phyloP scores from a whole-genome alignment of 2,329 filamentous ascomycete species.

The Cladophialophora bantiana region DNA sequence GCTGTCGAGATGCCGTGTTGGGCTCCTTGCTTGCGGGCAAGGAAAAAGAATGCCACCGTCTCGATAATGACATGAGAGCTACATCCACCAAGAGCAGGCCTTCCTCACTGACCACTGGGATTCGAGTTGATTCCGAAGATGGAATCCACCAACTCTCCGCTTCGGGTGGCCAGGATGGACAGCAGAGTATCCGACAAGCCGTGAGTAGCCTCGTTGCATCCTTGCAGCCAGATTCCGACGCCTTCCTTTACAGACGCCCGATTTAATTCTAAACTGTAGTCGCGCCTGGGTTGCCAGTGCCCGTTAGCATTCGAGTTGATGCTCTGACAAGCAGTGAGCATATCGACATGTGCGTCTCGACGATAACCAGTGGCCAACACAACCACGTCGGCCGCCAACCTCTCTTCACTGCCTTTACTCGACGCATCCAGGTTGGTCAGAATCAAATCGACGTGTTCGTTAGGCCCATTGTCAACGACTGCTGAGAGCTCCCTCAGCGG shows the following conservation, averaged over 20 bases:
- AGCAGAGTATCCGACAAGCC: conserved; percentile 84
- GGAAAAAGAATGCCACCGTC: background rate
- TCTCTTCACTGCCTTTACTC: conserved; percentile 58
- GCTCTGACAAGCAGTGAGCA: conserved; percentile 61
- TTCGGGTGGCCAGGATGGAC: conserved; percentile 76
- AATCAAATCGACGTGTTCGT: conserved; percentile 63
- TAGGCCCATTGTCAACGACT: conserved; percentile 62
- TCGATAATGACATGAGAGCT: background rate
- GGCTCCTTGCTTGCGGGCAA: background rate
- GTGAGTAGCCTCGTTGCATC: conserved; percentile 91
- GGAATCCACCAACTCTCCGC: conserved; percentile 77
- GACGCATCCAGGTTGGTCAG: conserved; percentile 59
- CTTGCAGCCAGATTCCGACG: conserved; percentile 89
- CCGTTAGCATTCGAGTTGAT: conserved; percentile 52
- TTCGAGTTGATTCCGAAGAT: conserved; percentile 64
- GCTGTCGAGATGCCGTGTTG: background rate
- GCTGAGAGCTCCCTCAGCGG: conserved; percentile 70
- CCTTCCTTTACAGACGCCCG: conserved; percentile 71
- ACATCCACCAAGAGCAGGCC: background rate
- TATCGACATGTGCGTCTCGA: conserved; percentile 76
- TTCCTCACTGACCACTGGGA: conserved; percentile 24
- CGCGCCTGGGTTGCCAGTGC: conserved; percentile 72
- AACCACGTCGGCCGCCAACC: conserved; percentile 77
- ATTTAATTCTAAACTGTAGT: conserved; percentile 80
- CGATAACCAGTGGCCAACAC: conserved; percentile 89